Evolutionary conservation across 371 early-diverging fungal species (phyloP), one percentile per base, ranked within the genome.

Genomic region (Syncephalastrum monosporum): DNA sequence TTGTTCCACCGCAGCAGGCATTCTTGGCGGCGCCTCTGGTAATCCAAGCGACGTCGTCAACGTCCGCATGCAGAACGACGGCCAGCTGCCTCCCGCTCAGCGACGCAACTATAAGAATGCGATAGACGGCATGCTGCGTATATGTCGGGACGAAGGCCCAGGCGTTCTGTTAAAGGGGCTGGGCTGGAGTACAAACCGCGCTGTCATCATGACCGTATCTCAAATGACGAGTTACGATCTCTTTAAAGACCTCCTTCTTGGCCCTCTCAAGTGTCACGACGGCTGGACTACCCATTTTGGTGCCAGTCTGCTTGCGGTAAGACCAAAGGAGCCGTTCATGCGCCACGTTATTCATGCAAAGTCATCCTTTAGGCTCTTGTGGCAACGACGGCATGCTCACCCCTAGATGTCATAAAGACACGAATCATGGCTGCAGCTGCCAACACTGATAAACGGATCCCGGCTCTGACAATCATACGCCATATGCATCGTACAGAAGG

Each of bases 381-480:
- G 13, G 92, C 95, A 4, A 96, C 96, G 0, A 95, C 96, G 3
- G 85, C 85, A 0, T 90, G 89, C 46, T 87, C 91, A 6, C 93
- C 94, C 16, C 72, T 92, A 42, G 96, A 96, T 73, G 95, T 96
- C 13, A 80, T 93, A 49, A 96, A 96, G 72, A 94, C 94, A 0
- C 85, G 95, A 24, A 82, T 93, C 46, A 94, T 96, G 95, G 88
- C 85, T 63, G 78, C 80, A n/a, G 60, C 61, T 42, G 52, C 65
- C 38, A 44, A 50, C 33, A 47, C 17, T 50, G 56, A 38, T 55
- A 65, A 59, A 55, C 70, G 58, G 56, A 33, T 33, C 10, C 38
- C 38, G 3, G 74, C 83, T 24, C 48, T 74, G 4, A 71, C 74
- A 38, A 85, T 87, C 16, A 72, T 86, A 67, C 63, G 72, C 3